Conservation (phyloP, 306 rosid genomes). For the Biancaea sappan region DNA sequence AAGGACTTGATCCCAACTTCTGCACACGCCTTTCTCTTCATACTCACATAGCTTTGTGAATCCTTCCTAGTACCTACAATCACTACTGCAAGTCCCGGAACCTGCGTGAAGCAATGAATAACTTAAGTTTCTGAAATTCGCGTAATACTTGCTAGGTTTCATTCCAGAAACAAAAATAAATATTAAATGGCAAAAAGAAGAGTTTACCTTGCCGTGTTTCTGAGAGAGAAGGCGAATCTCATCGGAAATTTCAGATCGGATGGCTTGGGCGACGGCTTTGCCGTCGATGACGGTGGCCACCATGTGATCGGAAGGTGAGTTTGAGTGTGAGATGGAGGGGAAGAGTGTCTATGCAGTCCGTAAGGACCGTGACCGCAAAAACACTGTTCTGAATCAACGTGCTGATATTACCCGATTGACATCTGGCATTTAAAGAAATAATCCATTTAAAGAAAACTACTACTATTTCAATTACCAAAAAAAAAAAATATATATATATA, state of each 20-base stretch:
- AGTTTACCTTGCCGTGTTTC: conserved; percentile 72
- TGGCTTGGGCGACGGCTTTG: conserved; percentile 69
- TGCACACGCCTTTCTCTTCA: conserved; percentile 90
- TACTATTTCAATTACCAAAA: too few relatives aligned
- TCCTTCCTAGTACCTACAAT: conserved; percentile 87
- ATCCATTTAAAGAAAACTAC: too few relatives aligned
- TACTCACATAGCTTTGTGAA: conserved; percentile 78
- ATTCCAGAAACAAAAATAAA: background rate
- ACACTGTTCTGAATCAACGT: background rate
- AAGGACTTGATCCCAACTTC: conserved; percentile 84
- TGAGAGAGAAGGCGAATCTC: conserved; percentile 64
- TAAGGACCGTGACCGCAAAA: background rate
- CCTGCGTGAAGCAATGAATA: conserved; percentile 39
- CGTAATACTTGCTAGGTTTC: background rate
- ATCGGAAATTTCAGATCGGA: conserved; percentile 74
- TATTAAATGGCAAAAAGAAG: background rate
- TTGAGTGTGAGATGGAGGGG: background rate
- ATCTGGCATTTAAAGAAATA: too few relatives aligned
- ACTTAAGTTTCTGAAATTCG: background rate
- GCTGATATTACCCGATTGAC: background rate
- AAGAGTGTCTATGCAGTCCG: background rate
- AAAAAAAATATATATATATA: too few relatives aligned
- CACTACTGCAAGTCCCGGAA: conserved; percentile 93
- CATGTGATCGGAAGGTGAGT: conserved; percentile 34
- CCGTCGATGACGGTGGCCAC: conserved; percentile 88